Evolutionary conservation across 306 rosid species (phyloP), one percentile per base, ranked within the genome.

Genomic region (Cicer bijugum): DNA sequence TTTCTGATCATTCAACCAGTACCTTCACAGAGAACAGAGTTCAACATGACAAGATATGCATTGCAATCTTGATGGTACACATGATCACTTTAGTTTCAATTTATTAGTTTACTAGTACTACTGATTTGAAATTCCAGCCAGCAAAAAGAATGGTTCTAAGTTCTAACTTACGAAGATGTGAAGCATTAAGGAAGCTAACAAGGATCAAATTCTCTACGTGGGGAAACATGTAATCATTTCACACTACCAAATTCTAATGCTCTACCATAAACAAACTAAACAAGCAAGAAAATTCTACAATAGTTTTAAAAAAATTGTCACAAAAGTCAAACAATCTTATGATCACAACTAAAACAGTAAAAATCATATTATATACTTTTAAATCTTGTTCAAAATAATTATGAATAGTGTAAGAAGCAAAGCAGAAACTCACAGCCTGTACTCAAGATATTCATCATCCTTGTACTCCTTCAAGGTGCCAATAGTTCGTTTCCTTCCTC

Each of bases 391-490:
- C 39, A 56, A 28, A 48, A 50, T 45, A 7, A 51, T n/a, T 53
- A 38, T 39, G 40, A 72, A 80, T 52, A 44, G 38, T 7, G 43
- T 35, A 66, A 72, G 17, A 81, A 70, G 47, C 59, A 69, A 19
- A 50, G 43, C 15, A 63, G 16, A 71, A 61, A 86, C 97, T 91
- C 85, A 94, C 98, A 80, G 83, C 80, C 93, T 90, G 72, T 89
- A 91, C 81, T 91, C 97, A 80, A 94, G 85, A 84, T 89, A 94
- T 33, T 91, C 98, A 74, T 94, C 98, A 72, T 89, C 91, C 86
- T 81, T 91, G 87, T 77, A 91, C 57, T 89, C 95, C 81, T 87
- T 94, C 85, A 94, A 87, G 87, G 85, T 87, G 12, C 96, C 98
- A 68, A 85, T 78, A 16, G 82, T 72, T 15, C 96, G 86, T 82